Base-by-base conservation (phyloP, 2,329 filamentous ascomycete species). In the Parafenestella ontariensis region DNA sequence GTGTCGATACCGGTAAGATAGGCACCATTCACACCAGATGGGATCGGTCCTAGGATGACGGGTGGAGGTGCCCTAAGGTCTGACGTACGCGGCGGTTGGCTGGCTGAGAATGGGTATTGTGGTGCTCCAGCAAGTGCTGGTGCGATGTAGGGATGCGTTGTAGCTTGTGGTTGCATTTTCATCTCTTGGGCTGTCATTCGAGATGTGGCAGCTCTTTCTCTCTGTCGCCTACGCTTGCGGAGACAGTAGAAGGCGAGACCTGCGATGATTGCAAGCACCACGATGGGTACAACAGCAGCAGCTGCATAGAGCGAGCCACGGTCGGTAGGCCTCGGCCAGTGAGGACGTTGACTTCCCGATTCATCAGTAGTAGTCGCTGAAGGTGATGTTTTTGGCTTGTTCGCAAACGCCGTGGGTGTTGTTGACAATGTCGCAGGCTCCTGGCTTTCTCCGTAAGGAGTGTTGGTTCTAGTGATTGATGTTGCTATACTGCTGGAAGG, bases 1-100 rank as follows among this genome's bases (percentile, higher is more conserved):
- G 73, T 76, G 49, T 76, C 74, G 36, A 76, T 74, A 11, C 74
- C 74, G 20, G 74, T 76, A 20, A 71, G 63, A 58, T 75, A 76
- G 18, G 69, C 68, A 24, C 71, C 65, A 31, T 70, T 70, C 7
- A 62, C 64, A n/a, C 65, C 66, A 1, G 66, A 61, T 7, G 56
- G 54, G 29, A 75, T 74, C 0, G 73, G 73, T 3, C 73, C 73
- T 7, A 75, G 59, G 7, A 76, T 75, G 20, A 76, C 64, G 20
- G 73, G 73, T 13, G 61, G 68, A 23, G 65, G 49, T 11, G 58
- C 43, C 2, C 44, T 56, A 36, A 58, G 57, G 11, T 26, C 58
- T 20, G 64, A 54, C 15, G 64, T 63, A 20, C 61, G 57, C 10
- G 63, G 60, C 10, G 65, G 54, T 17, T 65, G 56, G 18, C 48